phyloP scores from a whole-genome alignment of 805 yeast genomes.

The Lachancea meyersii region DNA sequence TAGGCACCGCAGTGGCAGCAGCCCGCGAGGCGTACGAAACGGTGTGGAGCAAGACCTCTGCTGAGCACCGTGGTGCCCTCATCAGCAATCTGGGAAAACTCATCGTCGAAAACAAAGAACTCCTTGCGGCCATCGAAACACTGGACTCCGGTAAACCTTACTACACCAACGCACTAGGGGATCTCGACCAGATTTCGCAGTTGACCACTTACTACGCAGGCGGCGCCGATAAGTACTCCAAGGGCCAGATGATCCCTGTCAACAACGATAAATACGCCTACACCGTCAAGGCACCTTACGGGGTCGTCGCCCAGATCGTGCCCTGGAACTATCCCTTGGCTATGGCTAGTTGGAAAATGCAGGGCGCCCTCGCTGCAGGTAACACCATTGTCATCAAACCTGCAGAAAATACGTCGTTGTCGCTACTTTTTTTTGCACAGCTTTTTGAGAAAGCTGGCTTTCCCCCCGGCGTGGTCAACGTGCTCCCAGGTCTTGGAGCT shows the following conservation, averaged over 20 bases:
- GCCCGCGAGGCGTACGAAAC: constrained; percentile 42
- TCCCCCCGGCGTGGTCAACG: constrained; percentile 43
- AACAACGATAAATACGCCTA: constrained; percentile 47
- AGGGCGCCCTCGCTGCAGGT: constrained; percentile 47
- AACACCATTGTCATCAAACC: constrained; percentile 40
- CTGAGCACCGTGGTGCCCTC: constrained; percentile 38
- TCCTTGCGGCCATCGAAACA: constrained; percentile 49
- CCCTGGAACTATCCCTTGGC: constrained; percentile 46
- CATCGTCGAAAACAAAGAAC: constrained; percentile 40
- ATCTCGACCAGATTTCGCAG: constrained; percentile 48
- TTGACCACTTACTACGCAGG: constrained; percentile 63
- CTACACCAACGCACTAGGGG: constrained; percentile 44
- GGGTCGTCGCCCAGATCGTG: constrained; percentile 42
- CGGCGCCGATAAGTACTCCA: constrained; percentile 52
- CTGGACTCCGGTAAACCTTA: constrained; percentile 52
- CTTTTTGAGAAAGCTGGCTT: constrained; percentile 37
- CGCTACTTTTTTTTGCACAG: constrained; percentile 36
- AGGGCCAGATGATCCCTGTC: constrained; percentile 57
- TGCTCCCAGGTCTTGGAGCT: constrained; percentile 37
- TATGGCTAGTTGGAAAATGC: constrained; percentile 44
- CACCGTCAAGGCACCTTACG: constrained; percentile 44
- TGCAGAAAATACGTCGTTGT: constrained; percentile 41
- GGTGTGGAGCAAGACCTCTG: constrained; percentile 42
- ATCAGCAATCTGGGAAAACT: constrained; percentile 43
- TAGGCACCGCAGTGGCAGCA: constrained; percentile 45